Evolutionary conservation across 2,329 filamentous ascomycete genomes (phyloP).

Genomic region (Dryadomyces quercivorus): DNA sequence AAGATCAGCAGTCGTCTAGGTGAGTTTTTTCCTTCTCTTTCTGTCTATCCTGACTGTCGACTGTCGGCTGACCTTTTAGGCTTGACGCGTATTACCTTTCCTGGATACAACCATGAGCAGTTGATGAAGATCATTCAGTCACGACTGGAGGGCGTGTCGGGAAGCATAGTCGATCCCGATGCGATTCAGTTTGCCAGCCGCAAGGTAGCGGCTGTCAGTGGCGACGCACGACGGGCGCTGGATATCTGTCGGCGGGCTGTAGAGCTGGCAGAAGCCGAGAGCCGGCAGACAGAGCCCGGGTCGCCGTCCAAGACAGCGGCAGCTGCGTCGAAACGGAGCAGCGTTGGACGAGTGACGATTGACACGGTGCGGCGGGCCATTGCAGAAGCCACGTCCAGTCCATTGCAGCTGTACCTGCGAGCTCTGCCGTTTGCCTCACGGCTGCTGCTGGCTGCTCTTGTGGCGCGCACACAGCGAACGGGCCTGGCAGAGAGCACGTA

Average conservation of each 20-base stretch:
- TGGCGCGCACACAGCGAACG: conserved; percentile 67
- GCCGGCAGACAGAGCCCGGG: conserved; percentile 16
- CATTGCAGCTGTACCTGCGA: conserved; percentile 79
- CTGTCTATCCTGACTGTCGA: not conserved
- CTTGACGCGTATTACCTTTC: conserved; percentile 89
- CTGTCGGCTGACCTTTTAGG: conserved; percentile 25
- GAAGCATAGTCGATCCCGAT: conserved; percentile 81
- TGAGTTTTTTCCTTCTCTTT: conserved; percentile 16
- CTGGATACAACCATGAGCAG: conserved; percentile 93
- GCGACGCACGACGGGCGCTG: conserved; percentile 80
- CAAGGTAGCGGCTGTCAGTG: conserved; percentile 93
- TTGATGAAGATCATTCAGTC: conserved; percentile 95
- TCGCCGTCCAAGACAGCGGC: conserved; percentile 20
- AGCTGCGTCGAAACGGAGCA: conserved; percentile 21
- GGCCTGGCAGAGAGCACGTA: conserved; percentile 80
- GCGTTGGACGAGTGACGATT: conserved; percentile 63
- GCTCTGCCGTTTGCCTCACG: conserved; percentile 72
- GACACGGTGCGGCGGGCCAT: conserved; percentile 89
- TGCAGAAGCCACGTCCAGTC: conserved; percentile 85
- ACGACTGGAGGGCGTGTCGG: conserved; percentile 77
- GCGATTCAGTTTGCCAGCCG: conserved; percentile 92
- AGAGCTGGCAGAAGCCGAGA: conserved; percentile 77
- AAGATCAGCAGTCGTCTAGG: conserved; percentile 89
- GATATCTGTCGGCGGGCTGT: conserved; percentile 94
- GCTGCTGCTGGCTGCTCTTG: conserved; percentile 70